Base-by-base conservation (phyloP, 2,329 filamentous ascomycete genomes). In the Metarhizium brunneum region DNA sequence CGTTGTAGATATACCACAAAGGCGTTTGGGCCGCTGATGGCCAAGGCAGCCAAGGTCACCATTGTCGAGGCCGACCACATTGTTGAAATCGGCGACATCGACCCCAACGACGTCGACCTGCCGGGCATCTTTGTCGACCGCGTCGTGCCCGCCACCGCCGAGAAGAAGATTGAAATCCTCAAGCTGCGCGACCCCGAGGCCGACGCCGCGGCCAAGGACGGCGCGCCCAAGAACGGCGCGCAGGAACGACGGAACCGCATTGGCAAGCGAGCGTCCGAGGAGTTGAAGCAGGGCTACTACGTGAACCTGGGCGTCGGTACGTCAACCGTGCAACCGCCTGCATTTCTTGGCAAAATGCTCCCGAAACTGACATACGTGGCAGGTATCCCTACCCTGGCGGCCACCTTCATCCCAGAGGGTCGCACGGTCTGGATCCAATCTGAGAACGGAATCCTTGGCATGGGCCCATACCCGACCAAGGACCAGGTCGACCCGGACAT, bases 61-160 rank as follows among this genome's bases (percentile, higher is more conserved):
- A 92, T 95, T 45, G 88, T 94, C 42, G 90, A 95, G 68, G 90
- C 90, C 1, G 90, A 95, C 65, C 80, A 92, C 59, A 90, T 95
- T 57, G 90, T 95, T 53, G 83, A 86, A 2, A 70, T 84, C 1
- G 90, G 90, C 29, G 81, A 82, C 2, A 85, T 95, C 43, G 79
- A 85, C 54, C 84, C 90, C 2, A 85, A 88, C 58, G 81, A 85
- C 47, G 84, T 95, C 5, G 85, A 94, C 64, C 76, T 95, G 3
- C 88, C 88, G 0, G 89, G 90, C 10, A 91, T 95, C 62, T 94
- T 85, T 67, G 85, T 95, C 64, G 86, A 92, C 67, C 81, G 89
- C 50, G 87, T 95, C 54, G 85, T 95, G 1, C 86, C 86, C 18
- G 83, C 86, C 0, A 90, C 85, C 0, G 80, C 79, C 1, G 74